phyloP scores from a whole-genome alignment of 176 grass and related monocot genomes.

The Oryza longistaminata region DNA sequence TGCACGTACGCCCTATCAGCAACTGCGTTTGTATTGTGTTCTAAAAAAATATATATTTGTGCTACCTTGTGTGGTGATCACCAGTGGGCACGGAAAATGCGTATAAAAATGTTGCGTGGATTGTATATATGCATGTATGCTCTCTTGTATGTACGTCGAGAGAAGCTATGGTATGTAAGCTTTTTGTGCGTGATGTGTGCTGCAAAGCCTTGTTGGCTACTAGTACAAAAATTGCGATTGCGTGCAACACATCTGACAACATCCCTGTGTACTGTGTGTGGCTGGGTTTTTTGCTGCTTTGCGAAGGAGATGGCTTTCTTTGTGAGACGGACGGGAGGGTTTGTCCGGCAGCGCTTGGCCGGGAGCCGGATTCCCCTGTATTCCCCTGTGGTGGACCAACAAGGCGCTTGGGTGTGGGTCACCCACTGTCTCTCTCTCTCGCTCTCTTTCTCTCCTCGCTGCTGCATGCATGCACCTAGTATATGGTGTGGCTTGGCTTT shows the following conservation, averaged over 20 bases:
- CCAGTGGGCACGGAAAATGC: neutral
- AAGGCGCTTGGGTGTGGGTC: neutral
- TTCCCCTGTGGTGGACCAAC: slow-evolving; percentile 35
- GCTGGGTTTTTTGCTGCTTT: neutral
- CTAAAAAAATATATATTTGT: neutral
- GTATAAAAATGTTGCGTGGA: neutral
- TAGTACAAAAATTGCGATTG: no score
- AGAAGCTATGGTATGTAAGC: neutral
- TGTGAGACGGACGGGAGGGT: slow-evolving; percentile 46
- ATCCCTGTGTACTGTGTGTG: neutral
- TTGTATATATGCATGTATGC: neutral
- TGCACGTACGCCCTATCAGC: no score
- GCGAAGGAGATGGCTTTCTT: slow-evolving; percentile 31
- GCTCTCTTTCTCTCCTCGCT: no score
- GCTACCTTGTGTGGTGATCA: neutral
- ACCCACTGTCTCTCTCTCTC: neutral
- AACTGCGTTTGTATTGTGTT: no score
- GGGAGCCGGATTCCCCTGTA: slow-evolving; percentile 60
- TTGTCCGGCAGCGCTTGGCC: slow-evolving; percentile 74
- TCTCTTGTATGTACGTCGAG: no score
- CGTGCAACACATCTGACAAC: neutral
- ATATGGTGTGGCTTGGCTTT: neutral
- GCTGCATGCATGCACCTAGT: no score
- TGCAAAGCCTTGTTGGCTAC: no score
- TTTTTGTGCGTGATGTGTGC: neutral